These are phyloP conservation scores for Sideroxylon spinosum DNA, from an alignment of 179 eudicot genomes.

Conservation along the genomic window DNA sequence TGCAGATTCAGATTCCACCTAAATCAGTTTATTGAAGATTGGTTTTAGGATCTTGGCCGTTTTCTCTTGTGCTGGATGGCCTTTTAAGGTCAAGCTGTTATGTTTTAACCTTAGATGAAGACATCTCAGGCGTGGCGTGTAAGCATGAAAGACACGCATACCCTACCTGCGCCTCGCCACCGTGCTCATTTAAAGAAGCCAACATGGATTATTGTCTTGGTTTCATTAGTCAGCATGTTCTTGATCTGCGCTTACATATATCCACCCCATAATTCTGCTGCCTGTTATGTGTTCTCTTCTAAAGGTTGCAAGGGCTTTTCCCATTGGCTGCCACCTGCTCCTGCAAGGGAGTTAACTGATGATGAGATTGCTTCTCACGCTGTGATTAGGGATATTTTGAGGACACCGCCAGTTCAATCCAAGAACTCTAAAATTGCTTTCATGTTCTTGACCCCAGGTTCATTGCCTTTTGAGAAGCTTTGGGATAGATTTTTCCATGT, in stretches of 20 bases:
- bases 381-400: slow-evolving; percentile 62
- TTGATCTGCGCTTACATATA: slow-evolving; percentile 72
- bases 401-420: slow-evolving; percentile 36
- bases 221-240: slow-evolving; percentile 65
- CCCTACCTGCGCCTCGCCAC: slow-evolving; percentile 58
- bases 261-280: slow-evolving; percentile 68
- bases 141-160: slow-evolving; percentile 64
- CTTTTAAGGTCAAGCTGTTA: slow-evolving; percentile 27
- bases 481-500: slow-evolving; percentile 90
- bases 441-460: slow-evolving; percentile 83
- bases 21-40: slow-evolving; percentile 10
- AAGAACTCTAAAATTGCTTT: slow-evolving; percentile 74
- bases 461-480: slow-evolving; percentile 79
- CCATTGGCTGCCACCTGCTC: slow-evolving; percentile 69
- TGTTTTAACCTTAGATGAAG: slow-evolving; percentile 50
- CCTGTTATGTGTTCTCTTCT: slow-evolving; percentile 74
- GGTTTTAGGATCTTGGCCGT: background rate
- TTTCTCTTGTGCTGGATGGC: background rate
- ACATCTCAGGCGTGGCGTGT: slow-evolving; percentile 61
- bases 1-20: slow-evolving; percentile 19
- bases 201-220: slow-evolving; percentile 75
- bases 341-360: slow-evolving; percentile 64
- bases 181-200: slow-evolving; percentile 68
- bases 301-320: slow-evolving; percentile 63
- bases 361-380: slow-evolving; percentile 79